Evolutionary conservation across 139 green algal species (phyloP).

Genomic region (Nannochloris sp.): DNA sequence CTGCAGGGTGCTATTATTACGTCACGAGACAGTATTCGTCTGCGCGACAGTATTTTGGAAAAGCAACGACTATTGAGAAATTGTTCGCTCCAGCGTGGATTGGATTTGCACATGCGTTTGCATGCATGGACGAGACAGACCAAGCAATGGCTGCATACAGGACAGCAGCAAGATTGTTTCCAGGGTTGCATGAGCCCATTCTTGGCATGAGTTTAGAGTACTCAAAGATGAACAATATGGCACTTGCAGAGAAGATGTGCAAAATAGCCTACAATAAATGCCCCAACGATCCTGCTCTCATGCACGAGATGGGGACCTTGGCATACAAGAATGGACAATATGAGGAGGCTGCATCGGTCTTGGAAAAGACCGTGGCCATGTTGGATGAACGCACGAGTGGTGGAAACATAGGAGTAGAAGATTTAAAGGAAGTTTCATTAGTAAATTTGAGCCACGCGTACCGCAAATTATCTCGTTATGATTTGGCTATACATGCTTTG

Average conservation of each 20-base stretch:
- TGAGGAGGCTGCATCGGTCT: slow-evolving; percentile 2
- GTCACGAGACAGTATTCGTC: slow-evolving; percentile 45
- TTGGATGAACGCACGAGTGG: slow-evolving; percentile 43
- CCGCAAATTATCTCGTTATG: slow-evolving; percentile 58
- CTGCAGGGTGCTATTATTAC: slow-evolving; percentile 93
- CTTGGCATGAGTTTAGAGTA: slow-evolving; percentile 85
- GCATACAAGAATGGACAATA: slow-evolving; percentile 46
- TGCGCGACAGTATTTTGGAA: slow-evolving; percentile 72
- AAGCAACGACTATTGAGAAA: slow-evolving; percentile 70
- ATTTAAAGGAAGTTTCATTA: slow-evolving; percentile 66
- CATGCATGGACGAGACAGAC: slow-evolving; percentile 74
- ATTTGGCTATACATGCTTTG: slow-evolving; percentile 13
- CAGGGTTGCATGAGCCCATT: slow-evolving; percentile 80
- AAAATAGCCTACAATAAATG: slow-evolving; percentile 57
- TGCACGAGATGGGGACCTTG: slow-evolving; percentile 84
- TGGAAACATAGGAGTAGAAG: slow-evolving; percentile 15
- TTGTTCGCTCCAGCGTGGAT: slow-evolving; percentile 86
- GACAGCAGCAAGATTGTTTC: slow-evolving; percentile 85
- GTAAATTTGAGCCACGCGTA: slow-evolving; percentile 82
- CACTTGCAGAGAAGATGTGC: slow-evolving; percentile 62
- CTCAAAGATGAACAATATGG: slow-evolving; percentile 78
- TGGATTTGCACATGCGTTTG: slow-evolving; percentile 88
- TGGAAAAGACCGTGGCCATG: slow-evolving; percentile 27
- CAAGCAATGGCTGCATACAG: slow-evolving; percentile 92
- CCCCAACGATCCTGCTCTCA: slow-evolving; percentile 67